Percentiles rank a stretch among this genome's conserved stretches.
phyloP scores from a whole-genome alignment of 169 alveolate species.

The Prorocentrum cordatum region DNA sequence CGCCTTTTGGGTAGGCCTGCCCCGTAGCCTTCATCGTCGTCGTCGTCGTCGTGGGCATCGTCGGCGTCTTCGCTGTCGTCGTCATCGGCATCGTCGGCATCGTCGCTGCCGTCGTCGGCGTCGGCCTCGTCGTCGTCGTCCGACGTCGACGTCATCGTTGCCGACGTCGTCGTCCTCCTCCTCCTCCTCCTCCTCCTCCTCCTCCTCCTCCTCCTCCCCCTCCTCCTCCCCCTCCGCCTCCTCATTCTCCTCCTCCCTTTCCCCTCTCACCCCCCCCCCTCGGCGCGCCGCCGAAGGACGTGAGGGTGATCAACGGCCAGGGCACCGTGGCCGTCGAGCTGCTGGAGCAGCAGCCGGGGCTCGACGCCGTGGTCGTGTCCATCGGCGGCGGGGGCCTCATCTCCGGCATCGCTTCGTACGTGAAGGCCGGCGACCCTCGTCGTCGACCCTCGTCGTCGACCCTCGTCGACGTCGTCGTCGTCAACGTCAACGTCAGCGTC shows the following conservation, averaged over 20 bases:
- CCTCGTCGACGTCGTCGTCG: no score
- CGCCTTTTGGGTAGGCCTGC: no score
- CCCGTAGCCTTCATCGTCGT: not conserved
- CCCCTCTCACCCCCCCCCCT: not conserved
- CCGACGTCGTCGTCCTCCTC: no score
- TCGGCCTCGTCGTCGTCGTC: not conserved
- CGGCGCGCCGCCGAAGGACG: slow-evolving; percentile 4
- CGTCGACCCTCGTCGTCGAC: not conserved
- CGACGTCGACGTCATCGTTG: no score
- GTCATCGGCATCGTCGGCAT: not conserved
- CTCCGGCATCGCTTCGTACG: slow-evolving; percentile 29
- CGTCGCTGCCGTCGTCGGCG: not conserved
- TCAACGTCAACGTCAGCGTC: no score
- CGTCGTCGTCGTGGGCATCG: not conserved
- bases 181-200: no score
- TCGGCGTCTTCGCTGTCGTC: not conserved
- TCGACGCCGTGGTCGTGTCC: slow-evolving; percentile 61
- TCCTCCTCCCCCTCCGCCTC: no score
- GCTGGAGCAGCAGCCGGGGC: slow-evolving; percentile 45
- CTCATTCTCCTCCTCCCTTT: not conserved
- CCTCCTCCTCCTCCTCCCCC: no score
- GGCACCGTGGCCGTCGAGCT: slow-evolving; percentile 42
- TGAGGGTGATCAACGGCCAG: slow-evolving; percentile 58
- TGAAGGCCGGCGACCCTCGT: not conserved
- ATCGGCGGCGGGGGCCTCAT: slow-evolving; percentile 65